A percentile compares a stretch with the other conserved stretches of the same genome.
These are phyloP conservation scores for Acacia crassicarpa DNA, from an alignment of 306 rosid species.

Conservation along the genomic window DNA sequence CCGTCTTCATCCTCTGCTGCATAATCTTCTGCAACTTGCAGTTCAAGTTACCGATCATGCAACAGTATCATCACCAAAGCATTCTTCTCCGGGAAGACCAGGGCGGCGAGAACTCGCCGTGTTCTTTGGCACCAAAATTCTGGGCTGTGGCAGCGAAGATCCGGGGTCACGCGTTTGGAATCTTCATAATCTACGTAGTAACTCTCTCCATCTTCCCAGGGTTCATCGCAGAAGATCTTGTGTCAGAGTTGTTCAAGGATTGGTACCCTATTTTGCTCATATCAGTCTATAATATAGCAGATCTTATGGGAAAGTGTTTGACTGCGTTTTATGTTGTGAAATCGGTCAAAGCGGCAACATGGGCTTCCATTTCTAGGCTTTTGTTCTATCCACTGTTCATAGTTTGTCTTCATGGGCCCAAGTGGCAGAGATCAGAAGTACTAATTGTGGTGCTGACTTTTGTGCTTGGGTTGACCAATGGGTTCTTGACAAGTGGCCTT, in stretches of 20 bases:
- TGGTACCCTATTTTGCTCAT: slow-evolving; percentile 94
- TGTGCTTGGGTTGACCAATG: slow-evolving; percentile 81
- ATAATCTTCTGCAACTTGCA: slow-evolving; percentile 68
- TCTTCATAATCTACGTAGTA: slow-evolving; percentile 70
- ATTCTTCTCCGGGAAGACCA: slow-evolving; percentile 10
- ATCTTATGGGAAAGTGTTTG: slow-evolving; percentile 73
- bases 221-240: slow-evolving; percentile 73
- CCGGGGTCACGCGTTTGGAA: slow-evolving; percentile 63
- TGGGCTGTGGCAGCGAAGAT: slow-evolving; percentile 62
- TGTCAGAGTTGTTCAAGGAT: slow-evolving; percentile 66
- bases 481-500: slow-evolving; percentile 79
- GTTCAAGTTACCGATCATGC: slow-evolving; percentile 75
- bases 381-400: slow-evolving; percentile 82
- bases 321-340: slow-evolving; percentile 69
- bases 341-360: slow-evolving; percentile 56
- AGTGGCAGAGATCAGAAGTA: slow-evolving; percentile 72
- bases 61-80: slow-evolving; percentile 43
- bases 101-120: background rate
- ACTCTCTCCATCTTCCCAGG: slow-evolving; percentile 94
- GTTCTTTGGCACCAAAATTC: slow-evolving; percentile 55
- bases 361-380: slow-evolving; percentile 64
- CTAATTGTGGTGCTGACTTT: slow-evolving; percentile 67
- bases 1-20: slow-evolving; percentile 69
- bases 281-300: slow-evolving; percentile 71
- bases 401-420: slow-evolving; percentile 78